A percentile compares a stretch with the other conserved stretches of the same genome.
These are phyloP conservation scores for Mycena vulgaris DNA, from an alignment of 768 basidiomycete genomes.

Conservation along the genomic window DNA sequence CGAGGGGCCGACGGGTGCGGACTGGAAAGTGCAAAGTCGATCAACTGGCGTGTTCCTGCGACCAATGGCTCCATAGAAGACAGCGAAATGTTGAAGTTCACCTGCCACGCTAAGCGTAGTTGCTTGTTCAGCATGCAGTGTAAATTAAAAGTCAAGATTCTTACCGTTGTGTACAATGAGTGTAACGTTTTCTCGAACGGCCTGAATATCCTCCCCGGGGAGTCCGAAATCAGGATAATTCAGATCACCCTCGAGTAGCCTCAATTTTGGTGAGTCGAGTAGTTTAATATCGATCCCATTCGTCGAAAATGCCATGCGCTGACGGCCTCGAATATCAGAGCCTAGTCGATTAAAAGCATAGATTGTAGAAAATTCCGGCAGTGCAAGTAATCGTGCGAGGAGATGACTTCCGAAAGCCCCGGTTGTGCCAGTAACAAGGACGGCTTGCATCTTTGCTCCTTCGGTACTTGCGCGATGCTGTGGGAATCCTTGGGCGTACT, in stretches of 20 bases:
- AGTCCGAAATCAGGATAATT: constrained; percentile 29
- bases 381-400: constrained; percentile 44
- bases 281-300: constrained; percentile 42
- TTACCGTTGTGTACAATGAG: constrained; percentile 53
- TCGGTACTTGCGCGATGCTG: background rate
- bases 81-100: constrained; percentile 53
- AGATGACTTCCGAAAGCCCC: constrained; percentile 50
- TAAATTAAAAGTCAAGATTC: constrained; percentile 1
- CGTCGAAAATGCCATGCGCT: constrained; percentile 40
- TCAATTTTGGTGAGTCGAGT: constrained; percentile 44
- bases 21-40: constrained; percentile 53
- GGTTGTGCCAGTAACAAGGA: constrained; percentile 56
- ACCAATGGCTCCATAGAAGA: constrained; percentile 50
- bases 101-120: constrained; percentile 49
- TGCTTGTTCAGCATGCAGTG: background rate
- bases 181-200: constrained; percentile 39
- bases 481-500: constrained; percentile 29
- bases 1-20: constrained; percentile 42
- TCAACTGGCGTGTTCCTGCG: constrained; percentile 45
- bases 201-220: constrained; percentile 33
- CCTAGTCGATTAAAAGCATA: constrained; percentile 48
- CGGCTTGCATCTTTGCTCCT: background rate
- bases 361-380: constrained; percentile 38
- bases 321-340: constrained; percentile 49
- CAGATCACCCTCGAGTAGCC: constrained; percentile 43